Conservation (phyloP, 2,329 filamentous ascomycete species). For the Alternaria metachromatica region DNA sequence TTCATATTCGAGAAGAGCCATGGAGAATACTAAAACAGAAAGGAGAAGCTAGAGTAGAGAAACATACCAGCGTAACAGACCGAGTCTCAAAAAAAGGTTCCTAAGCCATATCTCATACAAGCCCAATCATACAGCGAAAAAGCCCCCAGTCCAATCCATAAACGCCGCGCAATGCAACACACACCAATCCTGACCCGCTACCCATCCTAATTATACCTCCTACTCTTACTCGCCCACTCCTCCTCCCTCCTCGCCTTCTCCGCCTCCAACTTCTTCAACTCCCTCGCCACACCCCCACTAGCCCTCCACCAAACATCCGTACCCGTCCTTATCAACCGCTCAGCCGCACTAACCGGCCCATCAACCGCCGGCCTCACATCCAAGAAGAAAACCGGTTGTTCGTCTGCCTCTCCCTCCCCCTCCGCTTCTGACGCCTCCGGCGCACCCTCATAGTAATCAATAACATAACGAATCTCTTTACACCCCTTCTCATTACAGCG, state of each 20-base stretch:
- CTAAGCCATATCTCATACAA: not conserved
- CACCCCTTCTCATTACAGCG: conserved; percentile 70
- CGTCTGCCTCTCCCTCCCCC: not conserved
- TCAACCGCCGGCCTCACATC: conserved; percentile 90
- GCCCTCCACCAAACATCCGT: conserved; percentile 94
- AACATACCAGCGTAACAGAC: not conserved
- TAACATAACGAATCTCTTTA: conserved; percentile 89
- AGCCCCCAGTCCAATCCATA: not conserved
- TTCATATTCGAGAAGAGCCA: too few relatives aligned
- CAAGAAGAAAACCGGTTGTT: conserved; percentile 87
- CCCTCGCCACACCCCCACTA: conserved; percentile 71
- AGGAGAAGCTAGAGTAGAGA: not conserved
- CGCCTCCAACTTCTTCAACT: conserved; percentile 47
- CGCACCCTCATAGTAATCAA: conserved; percentile 91
- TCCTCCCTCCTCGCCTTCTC: conserved; percentile 40
- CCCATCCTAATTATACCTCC: conserved; percentile 34
- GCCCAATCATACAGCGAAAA: not conserved
- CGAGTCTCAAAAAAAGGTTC: too few relatives aligned
- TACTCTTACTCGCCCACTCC: conserved; percentile 24
- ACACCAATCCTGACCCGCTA: not conserved
- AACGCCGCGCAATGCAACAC: conserved; percentile 3
- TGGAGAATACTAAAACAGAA: not conserved
- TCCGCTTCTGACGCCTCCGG: conserved; percentile 75
- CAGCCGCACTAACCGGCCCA: conserved; percentile 78
- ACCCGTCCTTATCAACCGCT: conserved; percentile 86